Evolutionary conservation across 2,329 filamentous ascomycete genomes (phyloP).

Genomic region (Stylonectria norvegica): DNA sequence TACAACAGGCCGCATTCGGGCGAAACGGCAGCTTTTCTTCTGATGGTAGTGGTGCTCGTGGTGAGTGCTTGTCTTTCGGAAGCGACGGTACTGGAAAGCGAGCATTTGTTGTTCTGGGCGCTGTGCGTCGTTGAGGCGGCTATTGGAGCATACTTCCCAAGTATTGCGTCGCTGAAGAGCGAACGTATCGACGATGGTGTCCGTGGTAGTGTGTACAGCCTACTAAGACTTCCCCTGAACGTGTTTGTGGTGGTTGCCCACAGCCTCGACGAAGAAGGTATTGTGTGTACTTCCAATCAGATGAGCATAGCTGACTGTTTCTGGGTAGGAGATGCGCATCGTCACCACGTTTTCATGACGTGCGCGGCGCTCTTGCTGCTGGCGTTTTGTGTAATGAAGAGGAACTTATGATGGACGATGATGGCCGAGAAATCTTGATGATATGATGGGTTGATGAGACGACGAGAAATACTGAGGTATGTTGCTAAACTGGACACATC

Average conservation of each 20-base stretch:
- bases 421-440: too few relatives aligned
- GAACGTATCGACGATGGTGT: slow-evolving; percentile 50
- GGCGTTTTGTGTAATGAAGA: background rate
- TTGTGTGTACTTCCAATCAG: slow-evolving; percentile 34
- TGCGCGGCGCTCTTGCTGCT: slow-evolving; percentile 12
- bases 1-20: slow-evolving; percentile 1
- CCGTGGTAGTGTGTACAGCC: slow-evolving; percentile 53
- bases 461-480: too few relatives aligned
- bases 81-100: slow-evolving; percentile 38
- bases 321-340: slow-evolving; percentile 29
- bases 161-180: slow-evolving; percentile 53
- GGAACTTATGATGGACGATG: background rate
- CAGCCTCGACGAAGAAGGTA: slow-evolving; percentile 43
- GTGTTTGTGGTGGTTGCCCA: slow-evolving; percentile 49
- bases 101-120: slow-evolving; percentile 48
- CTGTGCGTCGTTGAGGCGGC: slow-evolving; percentile 57
- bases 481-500: too few relatives aligned
- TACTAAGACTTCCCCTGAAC: slow-evolving; percentile 56
- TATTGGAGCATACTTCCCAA: slow-evolving; percentile 57
- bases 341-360: slow-evolving; percentile 27
- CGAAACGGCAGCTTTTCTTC: slow-evolving; percentile 28
- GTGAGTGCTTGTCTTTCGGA: slow-evolving; percentile 38
- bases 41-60: slow-evolving; percentile 33
- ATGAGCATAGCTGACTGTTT: background rate
- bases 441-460: too few relatives aligned